A percentile compares a stretch with the other conserved stretches of the same genome.
Conservation (phyloP, 139 green algal species). For the Tetradesmus obliquus region DNA sequence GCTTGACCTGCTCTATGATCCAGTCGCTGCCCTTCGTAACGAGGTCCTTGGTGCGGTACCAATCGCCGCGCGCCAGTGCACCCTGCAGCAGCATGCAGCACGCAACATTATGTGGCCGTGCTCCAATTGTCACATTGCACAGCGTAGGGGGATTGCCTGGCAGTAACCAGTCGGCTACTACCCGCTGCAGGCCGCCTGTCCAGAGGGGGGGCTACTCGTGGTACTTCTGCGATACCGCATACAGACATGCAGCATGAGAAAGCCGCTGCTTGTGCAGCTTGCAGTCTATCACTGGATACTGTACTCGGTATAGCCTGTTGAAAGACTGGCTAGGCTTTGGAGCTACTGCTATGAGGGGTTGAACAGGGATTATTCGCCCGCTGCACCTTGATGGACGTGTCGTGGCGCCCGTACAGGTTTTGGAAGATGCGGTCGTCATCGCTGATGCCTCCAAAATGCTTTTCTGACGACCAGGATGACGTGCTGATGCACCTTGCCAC, state of each 20-base stretch:
- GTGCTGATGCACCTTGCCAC: not conserved
- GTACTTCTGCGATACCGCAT: too few species aligned
- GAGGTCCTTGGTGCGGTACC: constrained; percentile 93
- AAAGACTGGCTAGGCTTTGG: not conserved
- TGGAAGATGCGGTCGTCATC: constrained; percentile 99
- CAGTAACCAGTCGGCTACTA: not conserved
- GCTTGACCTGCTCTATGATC: constrained; percentile 99
- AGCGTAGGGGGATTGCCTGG: not conserved
- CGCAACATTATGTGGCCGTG: not conserved
- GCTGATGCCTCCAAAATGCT: constrained; percentile 84
- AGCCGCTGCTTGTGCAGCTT: too few species aligned
- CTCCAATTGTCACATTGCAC: not conserved
- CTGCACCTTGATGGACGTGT: constrained; percentile 89
- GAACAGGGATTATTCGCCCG: too few species aligned
- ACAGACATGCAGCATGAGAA: too few species aligned
- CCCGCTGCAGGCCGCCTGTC: not conserved
- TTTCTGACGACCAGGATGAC: constrained; percentile 49
- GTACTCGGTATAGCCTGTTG: too few species aligned
- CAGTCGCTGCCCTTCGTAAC: constrained; percentile 93
- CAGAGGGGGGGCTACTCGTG: too few species aligned
- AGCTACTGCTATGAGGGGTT: constrained; percentile 1
- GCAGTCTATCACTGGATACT: too few species aligned
- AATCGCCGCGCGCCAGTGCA: constrained; percentile 76
- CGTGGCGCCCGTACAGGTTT: constrained; percentile 97
- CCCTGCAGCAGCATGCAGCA: constrained; percentile 53